Percentiles rank a stretch among this genome's conserved stretches.
Conservation (phyloP, 768 basidiomycete genomes). For the Agrocybe pediades region DNA sequence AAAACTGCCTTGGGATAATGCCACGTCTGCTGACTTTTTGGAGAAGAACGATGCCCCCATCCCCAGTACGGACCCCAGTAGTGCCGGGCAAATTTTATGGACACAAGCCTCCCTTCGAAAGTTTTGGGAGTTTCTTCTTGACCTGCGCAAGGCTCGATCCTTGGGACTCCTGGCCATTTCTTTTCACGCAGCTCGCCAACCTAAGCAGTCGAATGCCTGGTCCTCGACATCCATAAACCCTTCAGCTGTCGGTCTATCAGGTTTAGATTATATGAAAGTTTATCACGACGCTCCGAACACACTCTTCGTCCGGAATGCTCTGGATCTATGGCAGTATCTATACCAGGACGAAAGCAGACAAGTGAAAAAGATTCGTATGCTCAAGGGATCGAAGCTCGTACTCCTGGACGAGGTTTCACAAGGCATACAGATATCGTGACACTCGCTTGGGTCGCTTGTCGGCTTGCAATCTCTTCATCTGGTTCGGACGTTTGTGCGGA, state of each 20-base stretch:
- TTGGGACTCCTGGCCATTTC: constrained; percentile 53
- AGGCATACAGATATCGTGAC: constrained; percentile 45
- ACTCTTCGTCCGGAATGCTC: constrained; percentile 47
- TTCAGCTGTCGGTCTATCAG: neutral
- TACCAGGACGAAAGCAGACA: neutral
- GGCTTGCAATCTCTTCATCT: too few relatives aligned
- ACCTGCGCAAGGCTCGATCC: constrained; percentile 33
- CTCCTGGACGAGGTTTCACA: constrained; percentile 49
- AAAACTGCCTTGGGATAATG: constrained; percentile 45
- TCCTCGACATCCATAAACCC: neutral
- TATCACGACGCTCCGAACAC: constrained; percentile 56
- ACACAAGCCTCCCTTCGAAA: constrained; percentile 38
- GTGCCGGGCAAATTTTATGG: constrained; percentile 43
- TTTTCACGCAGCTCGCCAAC: constrained; percentile 36
- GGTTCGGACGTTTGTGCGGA: neutral
- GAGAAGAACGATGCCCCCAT: constrained; percentile 25
- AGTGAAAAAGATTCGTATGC: constrained; percentile 40
- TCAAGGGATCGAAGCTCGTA: constrained; percentile 49
- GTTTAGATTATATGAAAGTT: constrained; percentile 55
- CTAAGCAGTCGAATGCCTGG: neutral
- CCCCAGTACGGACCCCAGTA: constrained; percentile 14
- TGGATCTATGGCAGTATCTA: constrained; percentile 52
- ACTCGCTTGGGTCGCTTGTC: neutral
- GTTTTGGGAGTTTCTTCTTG: constrained; percentile 54
- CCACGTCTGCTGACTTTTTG: constrained; percentile 44